Conservation (phyloP, 371 early-diverging fungal genomes). For the Dentiscutata heterogama region DNA sequence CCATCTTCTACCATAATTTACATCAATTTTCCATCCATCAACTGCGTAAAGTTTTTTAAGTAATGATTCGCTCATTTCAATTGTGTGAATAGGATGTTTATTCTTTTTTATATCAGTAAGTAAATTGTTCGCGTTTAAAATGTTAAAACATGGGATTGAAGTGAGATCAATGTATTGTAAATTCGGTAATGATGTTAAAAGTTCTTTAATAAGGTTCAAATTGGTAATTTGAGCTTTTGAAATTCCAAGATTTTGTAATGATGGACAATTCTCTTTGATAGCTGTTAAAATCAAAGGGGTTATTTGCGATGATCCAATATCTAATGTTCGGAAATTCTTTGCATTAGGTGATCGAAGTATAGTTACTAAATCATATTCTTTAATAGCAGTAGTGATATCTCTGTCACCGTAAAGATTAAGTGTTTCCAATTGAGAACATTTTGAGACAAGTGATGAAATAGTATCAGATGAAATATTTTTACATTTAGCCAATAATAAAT, state of each 20-base stretch:
- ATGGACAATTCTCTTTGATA: slow-evolving; percentile 23
- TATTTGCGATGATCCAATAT: slow-evolving; percentile 14
- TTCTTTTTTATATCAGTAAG: no score
- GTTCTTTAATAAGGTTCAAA: background rate
- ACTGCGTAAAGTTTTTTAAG: no score
- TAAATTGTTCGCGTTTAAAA: background rate
- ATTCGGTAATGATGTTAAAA: slow-evolving; percentile 12
- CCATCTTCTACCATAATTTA: no score
- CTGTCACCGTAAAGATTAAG: slow-evolving; percentile 30
- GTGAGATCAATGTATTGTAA: slow-evolving; percentile 28
- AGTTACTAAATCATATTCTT: slow-evolving; percentile 19
- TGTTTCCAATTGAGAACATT: no score
- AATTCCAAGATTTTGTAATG: no score
- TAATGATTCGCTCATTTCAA: no score
- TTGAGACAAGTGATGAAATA: background rate
- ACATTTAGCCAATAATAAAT: slow-evolving; percentile 17
- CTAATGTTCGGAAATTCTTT: background rate
- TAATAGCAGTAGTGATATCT: background rate
- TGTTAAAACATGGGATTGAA: slow-evolving; percentile 1
- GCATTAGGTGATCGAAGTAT: slow-evolving; percentile 16
- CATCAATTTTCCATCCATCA: no score
- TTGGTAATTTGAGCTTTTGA: background rate
- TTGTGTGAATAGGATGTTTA: slow-evolving; percentile 31
- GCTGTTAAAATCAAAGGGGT: slow-evolving; percentile 19
- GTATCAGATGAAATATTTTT: slow-evolving; percentile 26